phyloP scores from a whole-genome alignment of 352 stramenopile species.

The Stramenopiles sp. region DNA sequence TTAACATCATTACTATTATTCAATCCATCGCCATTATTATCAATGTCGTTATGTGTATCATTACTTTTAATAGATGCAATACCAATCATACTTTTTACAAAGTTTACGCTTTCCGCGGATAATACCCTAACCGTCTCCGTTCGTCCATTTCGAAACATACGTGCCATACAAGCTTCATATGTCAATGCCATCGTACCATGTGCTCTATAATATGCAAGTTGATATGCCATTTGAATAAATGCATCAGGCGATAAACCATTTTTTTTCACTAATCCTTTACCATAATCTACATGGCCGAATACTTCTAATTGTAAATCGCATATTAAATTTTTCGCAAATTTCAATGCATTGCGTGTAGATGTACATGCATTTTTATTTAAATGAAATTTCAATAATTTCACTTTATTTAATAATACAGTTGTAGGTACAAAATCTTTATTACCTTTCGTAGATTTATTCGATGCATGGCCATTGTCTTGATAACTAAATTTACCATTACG shows the following conservation, averaged over 20 bases:
- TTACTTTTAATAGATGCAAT: too few relatives aligned
- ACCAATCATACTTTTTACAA: constrained; percentile 55
- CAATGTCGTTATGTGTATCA: too few relatives aligned
- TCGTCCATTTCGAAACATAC: constrained; percentile 83
- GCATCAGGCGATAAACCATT: constrained; percentile 63
- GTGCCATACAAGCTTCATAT: constrained; percentile 89
- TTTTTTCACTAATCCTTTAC: background rate
- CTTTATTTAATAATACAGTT: background rate
- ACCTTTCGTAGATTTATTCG: background rate
- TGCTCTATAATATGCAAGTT: constrained; percentile 85
- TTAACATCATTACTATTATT: too few relatives aligned
- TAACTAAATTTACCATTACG: background rate
- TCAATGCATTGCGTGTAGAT: background rate
- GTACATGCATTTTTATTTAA: background rate
- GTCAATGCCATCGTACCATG: constrained; percentile 71
- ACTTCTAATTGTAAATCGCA: background rate
- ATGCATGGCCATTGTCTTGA: background rate
- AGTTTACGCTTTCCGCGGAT: constrained; percentile 64
- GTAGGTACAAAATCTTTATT: background rate
- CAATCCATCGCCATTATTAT: too few relatives aligned
- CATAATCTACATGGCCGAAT: background rate
- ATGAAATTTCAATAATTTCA: background rate
- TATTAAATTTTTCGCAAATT: background rate
- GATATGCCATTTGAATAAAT: constrained; percentile 91
- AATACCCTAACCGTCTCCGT: constrained; percentile 72